Conservation (phyloP, 2,329 filamentous ascomycete species). For the Cladophialophora exuberans region DNA sequence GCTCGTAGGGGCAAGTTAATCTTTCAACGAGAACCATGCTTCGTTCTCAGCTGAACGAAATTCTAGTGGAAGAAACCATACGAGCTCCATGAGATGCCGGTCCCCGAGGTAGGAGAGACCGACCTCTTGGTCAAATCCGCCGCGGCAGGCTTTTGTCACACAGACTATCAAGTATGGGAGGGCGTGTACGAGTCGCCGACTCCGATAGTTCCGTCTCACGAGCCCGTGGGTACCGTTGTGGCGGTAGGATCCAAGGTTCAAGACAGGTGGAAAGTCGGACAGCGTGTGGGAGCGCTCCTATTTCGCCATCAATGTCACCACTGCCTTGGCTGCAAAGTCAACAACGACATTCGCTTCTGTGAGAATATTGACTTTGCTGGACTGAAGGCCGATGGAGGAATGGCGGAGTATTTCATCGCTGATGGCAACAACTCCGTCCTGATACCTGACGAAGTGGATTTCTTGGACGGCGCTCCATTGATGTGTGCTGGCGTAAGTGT, state of each 20-base stretch:
- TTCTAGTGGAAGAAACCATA: conserved; percentile 32
- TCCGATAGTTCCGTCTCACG: conserved; percentile 40
- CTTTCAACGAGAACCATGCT: no score
- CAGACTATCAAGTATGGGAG: conserved; percentile 31
- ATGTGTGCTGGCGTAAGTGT: conserved; percentile 41
- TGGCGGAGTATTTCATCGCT: conserved; percentile 40
- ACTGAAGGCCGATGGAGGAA: conserved; percentile 39
- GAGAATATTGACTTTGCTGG: conserved; percentile 36
- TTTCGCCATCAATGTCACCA: conserved; percentile 11
- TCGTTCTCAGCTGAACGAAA: neutral
- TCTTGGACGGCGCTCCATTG: conserved; percentile 39
- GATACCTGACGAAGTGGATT: conserved; percentile 35
- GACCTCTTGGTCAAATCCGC: conserved; percentile 29
- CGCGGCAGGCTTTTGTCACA: conserved; percentile 25
- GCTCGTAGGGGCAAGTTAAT: neutral
- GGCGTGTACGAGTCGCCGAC: conserved; percentile 33
- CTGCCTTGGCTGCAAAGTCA: conserved; percentile 13
- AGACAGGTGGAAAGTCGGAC: conserved; percentile 36
- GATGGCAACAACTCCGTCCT: conserved; percentile 30
- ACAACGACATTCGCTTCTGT: conserved; percentile 38
- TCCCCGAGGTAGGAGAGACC: conserved; percentile 24
- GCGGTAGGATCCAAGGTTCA: conserved; percentile 35
- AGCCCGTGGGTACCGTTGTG: conserved; percentile 39
- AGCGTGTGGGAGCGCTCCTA: conserved; percentile 35
- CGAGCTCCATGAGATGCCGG: conserved; percentile 28